Evolutionary conservation across 257 asterid species (phyloP).

Genomic region (Capsicum rhomboideum): DNA sequence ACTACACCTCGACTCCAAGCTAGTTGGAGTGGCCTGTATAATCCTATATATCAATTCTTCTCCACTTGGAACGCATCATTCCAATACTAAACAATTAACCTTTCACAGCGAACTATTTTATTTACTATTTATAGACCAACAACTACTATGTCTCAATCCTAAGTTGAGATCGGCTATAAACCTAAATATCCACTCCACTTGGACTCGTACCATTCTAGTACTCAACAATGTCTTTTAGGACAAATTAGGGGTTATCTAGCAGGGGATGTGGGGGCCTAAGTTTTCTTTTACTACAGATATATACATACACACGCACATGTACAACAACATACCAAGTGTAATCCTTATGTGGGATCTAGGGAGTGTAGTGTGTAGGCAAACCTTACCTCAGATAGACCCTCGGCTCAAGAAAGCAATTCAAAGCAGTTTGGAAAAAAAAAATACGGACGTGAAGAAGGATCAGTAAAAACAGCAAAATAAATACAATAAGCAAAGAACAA

Average conservation of each 20-base stretch:
- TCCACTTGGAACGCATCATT: background rate
- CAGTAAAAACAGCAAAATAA: too few species aligned
- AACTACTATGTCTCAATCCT: background rate
- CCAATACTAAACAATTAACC: too few species aligned
- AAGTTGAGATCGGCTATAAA: background rate
- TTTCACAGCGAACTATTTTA: too few species aligned
- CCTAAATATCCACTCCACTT: background rate
- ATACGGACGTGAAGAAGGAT: too few species aligned
- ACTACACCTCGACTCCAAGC: background rate
- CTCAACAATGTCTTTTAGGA: background rate
- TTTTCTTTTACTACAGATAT: background rate
- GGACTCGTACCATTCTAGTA: background rate
- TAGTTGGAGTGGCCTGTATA: background rate
- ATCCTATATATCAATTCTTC: background rate
- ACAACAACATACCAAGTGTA: too few species aligned
- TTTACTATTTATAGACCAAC: background rate
- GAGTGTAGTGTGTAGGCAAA: too few species aligned
- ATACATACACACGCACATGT: too few species aligned
- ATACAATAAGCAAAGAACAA: too few species aligned
- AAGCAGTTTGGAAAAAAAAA: too few species aligned
- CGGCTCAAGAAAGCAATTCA: too few species aligned
- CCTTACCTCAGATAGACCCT: too few species aligned
- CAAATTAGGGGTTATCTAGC: background rate
- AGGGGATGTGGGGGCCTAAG: background rate
- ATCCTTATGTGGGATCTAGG: too few species aligned